phyloP scores from a whole-genome alignment of 2,329 filamentous ascomycete species.

The Penicillium fuscoglaucum region DNA sequence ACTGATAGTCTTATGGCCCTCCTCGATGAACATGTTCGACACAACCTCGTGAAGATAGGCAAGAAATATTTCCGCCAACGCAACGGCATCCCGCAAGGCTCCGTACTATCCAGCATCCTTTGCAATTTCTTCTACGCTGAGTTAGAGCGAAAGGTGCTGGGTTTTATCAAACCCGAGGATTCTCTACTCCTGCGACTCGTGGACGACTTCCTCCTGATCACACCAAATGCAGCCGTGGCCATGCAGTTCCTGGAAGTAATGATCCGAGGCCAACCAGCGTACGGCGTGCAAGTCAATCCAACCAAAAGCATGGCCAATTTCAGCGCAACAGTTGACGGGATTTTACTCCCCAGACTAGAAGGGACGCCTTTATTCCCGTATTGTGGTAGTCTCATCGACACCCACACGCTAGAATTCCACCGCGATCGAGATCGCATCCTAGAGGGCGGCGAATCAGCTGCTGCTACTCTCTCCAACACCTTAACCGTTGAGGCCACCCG shows the following conservation, averaged over 20 bases:
- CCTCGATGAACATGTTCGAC: conserved; percentile 74
- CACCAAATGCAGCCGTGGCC: conserved; percentile 66
- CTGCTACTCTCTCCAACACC: conserved; percentile 62
- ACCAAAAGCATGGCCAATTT: conserved; percentile 87
- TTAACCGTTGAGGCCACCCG: conserved; percentile 77
- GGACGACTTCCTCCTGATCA: conserved; percentile 92
- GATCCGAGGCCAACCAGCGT: conserved; percentile 74
- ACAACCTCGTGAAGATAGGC: conserved; percentile 84
- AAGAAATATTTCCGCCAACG: conserved; percentile 87
- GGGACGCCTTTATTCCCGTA: conserved; percentile 69
- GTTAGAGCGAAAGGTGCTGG: conserved; percentile 69
- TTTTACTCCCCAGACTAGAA: conserved; percentile 52
- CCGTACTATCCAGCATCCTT: conserved; percentile 77
- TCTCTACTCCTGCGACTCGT: conserved; percentile 77
- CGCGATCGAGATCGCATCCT: conserved; percentile 61
- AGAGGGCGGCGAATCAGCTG: conserved; percentile 53
- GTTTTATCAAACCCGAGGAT: conserved; percentile 62
- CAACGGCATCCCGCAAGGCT: conserved; percentile 88
- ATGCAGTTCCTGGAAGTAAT: conserved; percentile 73
- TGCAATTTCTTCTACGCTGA: conserved; percentile 97
- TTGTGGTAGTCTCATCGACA: conserved; percentile 79
- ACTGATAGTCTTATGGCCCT: conserved; percentile 66
- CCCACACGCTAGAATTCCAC: conserved; percentile 69
- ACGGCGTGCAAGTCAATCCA: conserved; percentile 75
- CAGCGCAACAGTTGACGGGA: conserved; percentile 58